These are phyloP conservation scores for Nannochloris sp. DNA, from an alignment of 139 green algal genomes.

Conservation along the genomic window DNA sequence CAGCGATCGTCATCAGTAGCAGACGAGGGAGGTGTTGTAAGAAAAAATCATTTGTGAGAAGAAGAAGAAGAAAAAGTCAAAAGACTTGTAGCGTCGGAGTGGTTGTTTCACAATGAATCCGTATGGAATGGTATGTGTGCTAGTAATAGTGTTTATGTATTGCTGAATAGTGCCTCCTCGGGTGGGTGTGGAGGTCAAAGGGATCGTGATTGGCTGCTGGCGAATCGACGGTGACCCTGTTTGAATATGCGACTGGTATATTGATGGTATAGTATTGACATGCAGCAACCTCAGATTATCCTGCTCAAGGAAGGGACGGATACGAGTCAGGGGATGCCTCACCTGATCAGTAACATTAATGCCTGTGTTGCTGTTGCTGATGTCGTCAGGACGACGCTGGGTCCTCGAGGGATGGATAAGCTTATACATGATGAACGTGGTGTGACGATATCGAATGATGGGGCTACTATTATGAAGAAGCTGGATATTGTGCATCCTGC, in stretches of 20 bases:
- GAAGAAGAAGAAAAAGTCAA: too few species aligned
- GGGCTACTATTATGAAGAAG: slow-evolving; percentile 98
- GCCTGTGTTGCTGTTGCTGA: slow-evolving; percentile 94
- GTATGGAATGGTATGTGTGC: too few species aligned
- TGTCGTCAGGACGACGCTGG: slow-evolving; percentile 87
- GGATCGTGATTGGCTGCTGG: not conserved
- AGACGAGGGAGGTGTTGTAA: too few species aligned
- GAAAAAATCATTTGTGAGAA: too few species aligned
- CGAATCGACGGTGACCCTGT: not conserved
- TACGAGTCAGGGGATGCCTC: slow-evolving; percentile 88
- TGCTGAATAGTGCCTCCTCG: too few species aligned
- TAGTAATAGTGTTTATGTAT: too few species aligned
- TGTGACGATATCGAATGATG: slow-evolving; percentile 96
- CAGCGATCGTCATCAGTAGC: too few species aligned
- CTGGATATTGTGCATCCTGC: slow-evolving; percentile 97
- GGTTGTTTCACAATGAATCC: too few species aligned
- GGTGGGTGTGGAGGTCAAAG: too few species aligned
- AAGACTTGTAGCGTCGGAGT: too few species aligned
- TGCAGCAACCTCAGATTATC: slow-evolving; percentile 97
- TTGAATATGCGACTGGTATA: not conserved
- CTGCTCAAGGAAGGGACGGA: slow-evolving; percentile 97
- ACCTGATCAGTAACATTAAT: slow-evolving; percentile 99
- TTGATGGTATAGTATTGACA: not conserved
- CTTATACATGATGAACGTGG: slow-evolving; percentile 83
- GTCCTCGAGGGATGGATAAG: slow-evolving; percentile 98